phyloP scores from a whole-genome alignment of 108 stramenopile species.

The Fistulifera pelliculosa region DNA sequence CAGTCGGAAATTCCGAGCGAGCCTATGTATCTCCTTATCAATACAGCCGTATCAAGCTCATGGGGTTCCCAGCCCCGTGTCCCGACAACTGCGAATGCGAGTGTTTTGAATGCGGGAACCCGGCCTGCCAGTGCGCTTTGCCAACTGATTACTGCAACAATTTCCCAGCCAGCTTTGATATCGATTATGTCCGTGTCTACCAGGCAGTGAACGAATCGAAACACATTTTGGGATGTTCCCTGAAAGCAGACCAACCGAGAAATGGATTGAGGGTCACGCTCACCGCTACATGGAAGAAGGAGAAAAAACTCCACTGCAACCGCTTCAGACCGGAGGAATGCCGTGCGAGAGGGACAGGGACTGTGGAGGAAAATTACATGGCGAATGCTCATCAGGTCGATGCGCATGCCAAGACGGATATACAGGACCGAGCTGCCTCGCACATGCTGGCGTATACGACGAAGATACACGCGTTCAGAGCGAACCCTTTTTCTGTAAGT shows the following conservation, averaged over 20 bases:
- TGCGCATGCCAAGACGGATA: conserved; percentile 50
- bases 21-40: conserved; percentile 86
- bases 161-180: conserved; percentile 82
- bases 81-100: conserved; percentile 67
- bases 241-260: conserved; percentile 60
- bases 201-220: conserved; percentile 69
- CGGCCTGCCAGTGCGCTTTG: conserved; percentile 76
- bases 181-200: conserved; percentile 83
- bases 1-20: conserved; percentile 76
- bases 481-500: conserved; percentile 27
- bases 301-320: conserved; percentile 47
- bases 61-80: conserved; percentile 85
- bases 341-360: conserved; percentile 30
- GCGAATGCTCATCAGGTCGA: conserved; percentile 27
- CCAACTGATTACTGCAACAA: conserved; percentile 82
- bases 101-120: conserved; percentile 81
- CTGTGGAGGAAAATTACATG: conserved; percentile 50
- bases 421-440: conserved; percentile 65
- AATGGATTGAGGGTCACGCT: conserved; percentile 77
- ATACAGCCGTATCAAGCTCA: conserved; percentile 70
- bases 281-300: conserved; percentile 71
- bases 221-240: conserved; percentile 80
- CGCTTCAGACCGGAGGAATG: conserved; percentile 54
- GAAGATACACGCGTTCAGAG: conserved; percentile 6
- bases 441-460: conserved; percentile 61